These are phyloP conservation scores for Zygosaccharomyces sapae DNA, from an alignment of 1,139 yeast genomes.

Conservation along the genomic window DNA sequence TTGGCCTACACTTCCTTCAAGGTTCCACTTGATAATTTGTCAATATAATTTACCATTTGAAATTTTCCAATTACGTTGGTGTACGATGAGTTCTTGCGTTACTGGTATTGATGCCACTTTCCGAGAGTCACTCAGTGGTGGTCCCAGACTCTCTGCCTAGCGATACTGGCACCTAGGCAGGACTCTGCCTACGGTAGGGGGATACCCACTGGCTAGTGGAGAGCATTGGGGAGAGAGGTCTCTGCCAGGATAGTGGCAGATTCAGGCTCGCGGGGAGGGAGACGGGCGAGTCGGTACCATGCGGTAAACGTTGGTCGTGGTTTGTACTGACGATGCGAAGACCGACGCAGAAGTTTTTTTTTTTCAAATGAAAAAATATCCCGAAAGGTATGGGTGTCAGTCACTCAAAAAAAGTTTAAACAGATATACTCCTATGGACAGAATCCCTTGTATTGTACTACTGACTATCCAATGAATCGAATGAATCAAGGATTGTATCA, in stretches of 20 bases:
- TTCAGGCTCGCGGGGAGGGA: not conserved
- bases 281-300: not conserved
- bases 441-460: too few species aligned
- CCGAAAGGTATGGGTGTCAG: conserved; percentile 5
- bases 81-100: conserved; percentile 4
- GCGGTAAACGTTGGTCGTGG: too few species aligned
- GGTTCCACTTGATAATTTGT: conserved; percentile 4
- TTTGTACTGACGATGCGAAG: too few species aligned
- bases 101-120: conserved; percentile 4
- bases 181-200: not conserved
- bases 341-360: too few species aligned
- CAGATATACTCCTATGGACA: too few species aligned
- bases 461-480: too few species aligned
- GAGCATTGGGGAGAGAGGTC: not conserved
- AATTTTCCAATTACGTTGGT: conserved; percentile 4
- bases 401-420: not conserved
- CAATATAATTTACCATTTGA: conserved; percentile 1
- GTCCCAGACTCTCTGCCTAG: conserved; percentile 1
- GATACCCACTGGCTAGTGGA: not conserved
- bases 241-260: not conserved
- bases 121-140: not conserved
- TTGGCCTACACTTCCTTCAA: conserved; percentile 5
- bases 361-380: too few species aligned
- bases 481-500: too few species aligned
- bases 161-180: not conserved